These are phyloP conservation scores for Schizophyllum commune DNA, from an alignment of 1,284 basidiomycete genomes.

Conservation along the genomic window DNA sequence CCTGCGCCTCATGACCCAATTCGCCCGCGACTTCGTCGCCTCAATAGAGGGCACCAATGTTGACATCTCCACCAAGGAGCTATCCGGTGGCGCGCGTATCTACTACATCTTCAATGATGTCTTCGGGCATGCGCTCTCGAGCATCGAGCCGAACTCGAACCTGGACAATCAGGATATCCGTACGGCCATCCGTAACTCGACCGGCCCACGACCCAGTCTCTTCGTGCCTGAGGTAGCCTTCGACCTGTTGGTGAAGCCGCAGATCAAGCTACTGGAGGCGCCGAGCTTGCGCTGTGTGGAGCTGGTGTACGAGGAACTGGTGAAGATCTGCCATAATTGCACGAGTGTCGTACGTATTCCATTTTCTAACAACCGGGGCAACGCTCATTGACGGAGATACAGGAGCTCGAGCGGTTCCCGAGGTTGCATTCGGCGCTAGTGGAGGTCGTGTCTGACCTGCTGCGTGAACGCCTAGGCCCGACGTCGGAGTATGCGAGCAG, in stretches of 20 bases:
- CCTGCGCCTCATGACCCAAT: constrained; percentile 97
- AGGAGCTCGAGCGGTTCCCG: constrained; percentile 98
- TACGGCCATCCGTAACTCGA: constrained; percentile 97
- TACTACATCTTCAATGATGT: constrained; percentile 99
- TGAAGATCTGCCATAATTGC: constrained; percentile 99
- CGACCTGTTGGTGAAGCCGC: constrained; percentile 95
- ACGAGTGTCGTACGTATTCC: constrained; percentile 61
- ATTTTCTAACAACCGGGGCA: constrained; percentile 1
- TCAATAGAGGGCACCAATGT: constrained; percentile 98
- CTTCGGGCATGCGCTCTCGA: constrained; percentile 87
- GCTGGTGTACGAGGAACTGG: constrained; percentile 97
- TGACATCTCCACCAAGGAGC: constrained; percentile 96
- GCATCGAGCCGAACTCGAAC: constrained; percentile 88
- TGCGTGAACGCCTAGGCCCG: constrained; percentile 92
- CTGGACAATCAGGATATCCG: constrained; percentile 93
- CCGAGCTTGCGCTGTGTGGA: constrained; percentile 96
- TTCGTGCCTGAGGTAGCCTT: constrained; percentile 98
- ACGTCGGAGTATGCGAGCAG: constrained; percentile 96
- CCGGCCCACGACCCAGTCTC: constrained; percentile 91
- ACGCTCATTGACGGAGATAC: constrained; percentile 4
- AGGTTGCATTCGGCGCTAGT: constrained; percentile 89
- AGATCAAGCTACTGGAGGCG: constrained; percentile 94
- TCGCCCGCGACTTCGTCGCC: constrained; percentile 94
- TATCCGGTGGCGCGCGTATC: constrained; percentile 95
- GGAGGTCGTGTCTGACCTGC: constrained; percentile 94